Base-by-base conservation (phyloP, 805 yeast genomes). In the Saccharomycopsis javanensis region DNA sequence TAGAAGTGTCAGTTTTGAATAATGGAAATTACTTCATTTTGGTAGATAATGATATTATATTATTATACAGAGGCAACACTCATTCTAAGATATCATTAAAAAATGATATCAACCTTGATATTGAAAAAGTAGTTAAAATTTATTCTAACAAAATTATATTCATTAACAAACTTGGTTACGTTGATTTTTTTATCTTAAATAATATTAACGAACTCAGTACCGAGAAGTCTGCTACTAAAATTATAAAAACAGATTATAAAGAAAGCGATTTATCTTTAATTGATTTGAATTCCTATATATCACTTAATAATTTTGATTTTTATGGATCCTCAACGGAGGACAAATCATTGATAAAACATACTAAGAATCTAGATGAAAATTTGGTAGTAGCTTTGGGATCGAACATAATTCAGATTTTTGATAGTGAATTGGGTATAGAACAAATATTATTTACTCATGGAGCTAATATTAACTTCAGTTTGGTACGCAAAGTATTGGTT, bases 341-440 rank as follows among this genome's bases (percentile, higher is more conserved):
- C 20, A 52, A 30, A 33, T 53, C 54, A 3, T 11, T 53, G 1
- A 57, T 60, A 2, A 38, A 53, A n/a, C 51, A 27, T 46, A 59
- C 28, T 35, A 31, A 55, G 11, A 42, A 59, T 15, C 54, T 63
- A 20, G 50, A 63, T 51, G 62, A 62, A 3, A 66, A 65, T 23
- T 61, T 61, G n/a, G 55, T 67, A 1, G 58, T 63, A 15, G 62
- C 53, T 2, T 53, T 64, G 46, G 56, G 67, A 0, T 33, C 58
- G 4, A 50, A 61, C 3, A 30, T 35, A 0, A 33, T 62, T 2
- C 59, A 31, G n/a, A 35, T 68, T 4, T 63, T 62, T 38, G 69
- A 70, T 51, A 31, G 60, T 20, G 64, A 64, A 37, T 53, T 37
- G 23, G 63, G 61, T 5, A 33, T 56, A 28, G 64, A 62, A 46